Evolutionary conservation across 2,329 filamentous ascomycete species (phyloP).

Genomic region (Cladosporium austrohemisphaericum): DNA sequence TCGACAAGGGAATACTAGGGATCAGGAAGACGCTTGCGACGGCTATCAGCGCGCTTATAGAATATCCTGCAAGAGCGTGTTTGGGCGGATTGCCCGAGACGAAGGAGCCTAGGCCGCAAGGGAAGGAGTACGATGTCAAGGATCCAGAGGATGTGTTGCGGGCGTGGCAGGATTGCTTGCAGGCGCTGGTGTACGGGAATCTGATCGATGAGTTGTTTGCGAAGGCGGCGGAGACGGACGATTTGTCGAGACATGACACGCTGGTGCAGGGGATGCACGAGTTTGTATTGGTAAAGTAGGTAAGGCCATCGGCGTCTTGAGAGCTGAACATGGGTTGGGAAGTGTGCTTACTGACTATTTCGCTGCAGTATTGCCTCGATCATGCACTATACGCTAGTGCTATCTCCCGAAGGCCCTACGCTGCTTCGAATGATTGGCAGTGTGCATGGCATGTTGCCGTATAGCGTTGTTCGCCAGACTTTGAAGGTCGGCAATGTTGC

Average conservation of each 20-base stretch:
- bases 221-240: conserved; percentile 56
- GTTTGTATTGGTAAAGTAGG: conserved; percentile 67
- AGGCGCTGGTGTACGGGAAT: conserved; percentile 64
- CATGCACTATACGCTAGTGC: conserved; percentile 67
- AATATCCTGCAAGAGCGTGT: conserved; percentile 63
- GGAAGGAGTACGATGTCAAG: conserved; percentile 53
- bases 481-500: conserved; percentile 74
- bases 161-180: conserved; percentile 65
- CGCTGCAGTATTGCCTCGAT: conserved; percentile 64
- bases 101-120: conserved; percentile 30
- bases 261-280: conserved; percentile 63
- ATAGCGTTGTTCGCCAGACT: conserved; percentile 67
- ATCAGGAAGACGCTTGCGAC: conserved; percentile 72
- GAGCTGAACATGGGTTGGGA: not conserved
- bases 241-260: conserved; percentile 61
- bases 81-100: conserved; percentile 56
- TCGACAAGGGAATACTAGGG: conserved; percentile 72
- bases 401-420: conserved; percentile 72
- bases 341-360: conserved; percentile 6
- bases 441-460: conserved; percentile 67
- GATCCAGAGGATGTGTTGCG: conserved; percentile 58
- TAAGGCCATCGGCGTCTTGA: not conserved
- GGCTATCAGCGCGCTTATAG: conserved; percentile 64
- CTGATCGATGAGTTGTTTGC: conserved; percentile 63
- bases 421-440: conserved; percentile 67